Percentiles rank a stretch among this genome's conserved stretches.
Conservation (phyloP, 805 yeast species). For the Cyberlindnera xylosilytica region DNA sequence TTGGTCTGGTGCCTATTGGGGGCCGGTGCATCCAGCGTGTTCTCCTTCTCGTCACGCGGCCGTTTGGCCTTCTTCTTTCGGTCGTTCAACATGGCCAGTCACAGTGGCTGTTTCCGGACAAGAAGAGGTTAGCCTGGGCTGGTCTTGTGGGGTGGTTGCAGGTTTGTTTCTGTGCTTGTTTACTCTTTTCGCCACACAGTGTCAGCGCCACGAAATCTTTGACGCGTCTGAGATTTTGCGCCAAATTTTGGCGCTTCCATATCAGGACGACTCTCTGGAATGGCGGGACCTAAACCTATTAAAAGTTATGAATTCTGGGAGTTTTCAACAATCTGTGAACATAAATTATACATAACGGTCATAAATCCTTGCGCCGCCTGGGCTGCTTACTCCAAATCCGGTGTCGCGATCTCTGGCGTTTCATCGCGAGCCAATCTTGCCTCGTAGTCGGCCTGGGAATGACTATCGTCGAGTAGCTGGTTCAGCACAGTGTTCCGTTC, state of each 20-base stretch:
- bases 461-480: constrained; percentile 10
- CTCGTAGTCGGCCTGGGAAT: constrained; percentile 5
- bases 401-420: constrained; percentile 1
- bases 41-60: constrained; percentile 15
- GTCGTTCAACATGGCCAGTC: background rate
- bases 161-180: too few species aligned
- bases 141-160: background rate
- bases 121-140: too few species aligned
- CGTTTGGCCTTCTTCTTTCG: constrained; percentile 7
- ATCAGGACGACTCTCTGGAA: too few species aligned
- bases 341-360: too few species aligned
- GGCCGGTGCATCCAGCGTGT: background rate
- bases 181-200: too few species aligned
- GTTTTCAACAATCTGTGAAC: too few species aligned
- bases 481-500: constrained; percentile 13
- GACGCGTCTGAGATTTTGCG: background rate
- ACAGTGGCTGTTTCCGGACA: too few species aligned
- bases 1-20: constrained; percentile 10
- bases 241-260: too few species aligned
- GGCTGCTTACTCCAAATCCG: background rate
- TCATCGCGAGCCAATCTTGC: constrained; percentile 10
- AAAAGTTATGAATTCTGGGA: too few species aligned
- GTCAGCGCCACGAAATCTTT: background rate
- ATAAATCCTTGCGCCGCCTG: too few species aligned
- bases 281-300: too few species aligned